Base-by-base conservation (phyloP, 306 rosid genomes). In the Amphicarpaea edgeworthii region DNA sequence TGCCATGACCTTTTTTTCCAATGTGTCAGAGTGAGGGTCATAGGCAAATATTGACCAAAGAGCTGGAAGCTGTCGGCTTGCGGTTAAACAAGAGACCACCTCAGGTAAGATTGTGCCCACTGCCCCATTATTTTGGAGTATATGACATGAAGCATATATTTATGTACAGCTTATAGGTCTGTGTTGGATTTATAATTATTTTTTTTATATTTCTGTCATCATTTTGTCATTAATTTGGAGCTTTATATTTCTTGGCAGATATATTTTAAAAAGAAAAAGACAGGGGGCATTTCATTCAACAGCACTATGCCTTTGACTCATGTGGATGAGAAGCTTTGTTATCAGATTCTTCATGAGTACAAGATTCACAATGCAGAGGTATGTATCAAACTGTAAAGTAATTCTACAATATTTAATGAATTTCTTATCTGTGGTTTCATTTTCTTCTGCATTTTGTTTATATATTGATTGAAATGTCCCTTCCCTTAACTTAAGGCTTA, bases 311-410 rank as follows among this genome's bases (percentile, higher is more conserved):
- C 96, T 53, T 87, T 96, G 82, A 90, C 98, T 82, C 99, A 93
- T 65, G 99, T 96, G 73, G 97, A 96, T 50, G 99, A 96, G 84
- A 96, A 96, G 88, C 93, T 96, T 42, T 96, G 99, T 73, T 96
- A 96, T 86, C 99, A 96, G 85, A 96, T 96, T 83, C 88, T 96
- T 47, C 99, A 96, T 53, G 99, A 96, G 84, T 96, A 96, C 90
- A 96, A 96, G 90, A 96, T 96, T 84, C 99, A 96, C 87, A 96
- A 96, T 88, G 99, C 99, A 14, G 99, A 96, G 99, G 99, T 96
- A 88, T 62, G 16, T 64, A 24, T 30, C 53, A 51, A 66, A 59
- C 46, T 60, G 15, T 49, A 57, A 37, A 54, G 54, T 74, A 37
- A 72, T 60, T n/a, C n/a, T n/a, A n/a, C n/a, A 46, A 69, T 70